Base-by-base conservation (phyloP, 2,329 filamentous ascomycete genomes). In the Aspergillus neoniger region DNA sequence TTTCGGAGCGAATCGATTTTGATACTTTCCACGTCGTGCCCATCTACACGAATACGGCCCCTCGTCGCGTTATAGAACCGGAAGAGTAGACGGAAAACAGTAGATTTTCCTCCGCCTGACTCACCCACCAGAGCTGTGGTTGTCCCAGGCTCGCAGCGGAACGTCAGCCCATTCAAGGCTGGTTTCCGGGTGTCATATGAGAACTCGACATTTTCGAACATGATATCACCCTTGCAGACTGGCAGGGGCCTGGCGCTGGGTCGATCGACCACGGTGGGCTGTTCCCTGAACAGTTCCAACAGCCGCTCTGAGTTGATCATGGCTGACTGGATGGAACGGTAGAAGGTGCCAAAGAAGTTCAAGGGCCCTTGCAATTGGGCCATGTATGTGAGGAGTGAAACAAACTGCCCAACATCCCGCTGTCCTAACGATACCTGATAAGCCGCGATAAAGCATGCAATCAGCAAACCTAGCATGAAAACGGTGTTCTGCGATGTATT, bases 241-340 rank as follows among this genome's bases (percentile, higher is more conserved):
- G 82, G 77, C 62, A 98, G 77, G 0, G 84, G 80, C 50, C 80
- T 77, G 1, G 89, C 91, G 57, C 83, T 81, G 0, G 88, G 86
- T 15, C 83, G 83, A 74, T 99, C 95, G 7, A 94, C 83, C 28
- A 99, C 94, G 0, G 92, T 96, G 0, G 95, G 94, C 69, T 92
- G 88, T 70, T 98, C 95, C 76, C 96, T 96, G 85, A 99, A 98
- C 17, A 99, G 82, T 76, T 98, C 95, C 57, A 99, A 80, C 74
- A 99, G 88, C 17, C 95, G 88, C 81, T 99, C 95, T 4, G 94
- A 93, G 60, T 96, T 97, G 72, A 99, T 98, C 89, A 99, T 91
- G 56, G 94, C 91, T 68, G 93, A 95, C 77, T 98, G 95, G 5
- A 98, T 94, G 63, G 92, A 95, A 54, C 94, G 86, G 76, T 98